A percentile compares a stretch with the other conserved stretches of the same genome.
phyloP scores from a whole-genome alignment of 108 stramenopile genomes.

The Schizochytrium sp. region DNA sequence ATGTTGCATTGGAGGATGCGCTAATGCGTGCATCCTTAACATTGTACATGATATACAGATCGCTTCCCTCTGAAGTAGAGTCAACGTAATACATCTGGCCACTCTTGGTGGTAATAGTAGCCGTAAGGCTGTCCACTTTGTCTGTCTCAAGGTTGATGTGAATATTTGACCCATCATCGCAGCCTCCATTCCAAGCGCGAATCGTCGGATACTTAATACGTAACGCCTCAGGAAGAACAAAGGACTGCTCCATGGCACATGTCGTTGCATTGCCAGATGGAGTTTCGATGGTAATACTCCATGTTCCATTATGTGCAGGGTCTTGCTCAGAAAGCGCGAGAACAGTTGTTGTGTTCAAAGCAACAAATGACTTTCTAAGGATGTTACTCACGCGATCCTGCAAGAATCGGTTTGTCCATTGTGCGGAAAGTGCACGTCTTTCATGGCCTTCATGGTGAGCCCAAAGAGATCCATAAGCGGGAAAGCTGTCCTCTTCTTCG shows the following conservation, averaged over 20 bases:
- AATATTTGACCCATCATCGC: not conserved
- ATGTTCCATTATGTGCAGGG: not conserved
- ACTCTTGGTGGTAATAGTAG: not conserved
- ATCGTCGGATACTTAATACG: not conserved
- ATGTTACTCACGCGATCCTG: not conserved
- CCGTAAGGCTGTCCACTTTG: not conserved
- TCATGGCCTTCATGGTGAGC: no score
- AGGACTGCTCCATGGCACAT: not conserved
- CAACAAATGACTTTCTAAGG: not conserved
- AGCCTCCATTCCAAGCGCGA: slow-evolving; percentile 1
- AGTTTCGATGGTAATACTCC: not conserved
- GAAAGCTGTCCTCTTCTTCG: no score
- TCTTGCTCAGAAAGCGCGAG: not conserved
- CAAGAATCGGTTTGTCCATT: not conserved
- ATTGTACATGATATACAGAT: slow-evolving; percentile 20
- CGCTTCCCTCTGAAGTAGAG: not conserved
- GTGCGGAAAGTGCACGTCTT: not conserved
- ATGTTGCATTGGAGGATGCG: not conserved
- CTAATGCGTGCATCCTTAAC: not conserved
- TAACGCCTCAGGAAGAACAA: not conserved
- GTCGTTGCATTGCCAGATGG: not conserved
- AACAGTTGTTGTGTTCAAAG: not conserved
- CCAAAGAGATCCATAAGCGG: no score
- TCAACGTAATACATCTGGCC: slow-evolving; percentile 44
- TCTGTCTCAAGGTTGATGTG: slow-evolving; percentile 3